Evolutionary conservation across 352 stramenopile genomes (phyloP).

Genomic region (Phytopythium mirpurense): DNA sequence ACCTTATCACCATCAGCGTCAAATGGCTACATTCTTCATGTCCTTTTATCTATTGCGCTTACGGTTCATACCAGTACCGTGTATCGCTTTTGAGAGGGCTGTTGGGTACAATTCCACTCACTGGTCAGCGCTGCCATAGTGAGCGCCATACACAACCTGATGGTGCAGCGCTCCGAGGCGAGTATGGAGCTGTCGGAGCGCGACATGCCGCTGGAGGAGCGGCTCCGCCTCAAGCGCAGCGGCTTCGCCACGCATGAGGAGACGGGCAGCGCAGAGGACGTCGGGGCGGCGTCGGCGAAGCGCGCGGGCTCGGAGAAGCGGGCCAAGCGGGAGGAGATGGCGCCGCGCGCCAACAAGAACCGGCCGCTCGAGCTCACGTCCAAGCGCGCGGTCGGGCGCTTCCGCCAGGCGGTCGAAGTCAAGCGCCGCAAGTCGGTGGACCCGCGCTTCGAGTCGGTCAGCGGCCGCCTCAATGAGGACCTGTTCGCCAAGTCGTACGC

Average conservation of each 20-base stretch:
- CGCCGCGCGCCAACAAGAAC: conserved; percentile 69
- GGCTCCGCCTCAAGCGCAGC: conserved; percentile 71
- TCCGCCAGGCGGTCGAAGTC: conserved; percentile 78
- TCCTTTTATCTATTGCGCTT: conserved; percentile 1
- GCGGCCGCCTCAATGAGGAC: conserved; percentile 85
- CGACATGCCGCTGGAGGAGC: conserved; percentile 77
- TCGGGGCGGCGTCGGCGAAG: not conserved
- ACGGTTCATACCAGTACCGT: not conserved
- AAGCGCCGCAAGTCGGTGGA: conserved; percentile 71
- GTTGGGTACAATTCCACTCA: not conserved
- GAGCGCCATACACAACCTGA: not conserved
- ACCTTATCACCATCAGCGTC: too few relatives aligned
- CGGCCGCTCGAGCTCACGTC: conserved; percentile 81
- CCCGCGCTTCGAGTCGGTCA: conserved; percentile 84
- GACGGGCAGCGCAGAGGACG: not conserved
- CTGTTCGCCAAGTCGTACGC: conserved; percentile 85
- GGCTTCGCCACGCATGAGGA: conserved; percentile 43
- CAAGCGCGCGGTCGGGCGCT: conserved; percentile 75
- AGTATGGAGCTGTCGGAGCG: conserved; percentile 15
- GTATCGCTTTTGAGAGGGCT: not conserved
- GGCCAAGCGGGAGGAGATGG: conserved; percentile 10
- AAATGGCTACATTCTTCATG: conserved; percentile 1
- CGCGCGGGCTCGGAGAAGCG: conserved; percentile 5
- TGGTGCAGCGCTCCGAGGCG: not conserved
- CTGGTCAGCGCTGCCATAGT: not conserved